Percentiles rank a stretch among this genome's conserved stretches.
These are phyloP conservation scores for Mortierella polycephala DNA, from an alignment of 371 early-diverging fungal genomes.

Conservation along the genomic window DNA sequence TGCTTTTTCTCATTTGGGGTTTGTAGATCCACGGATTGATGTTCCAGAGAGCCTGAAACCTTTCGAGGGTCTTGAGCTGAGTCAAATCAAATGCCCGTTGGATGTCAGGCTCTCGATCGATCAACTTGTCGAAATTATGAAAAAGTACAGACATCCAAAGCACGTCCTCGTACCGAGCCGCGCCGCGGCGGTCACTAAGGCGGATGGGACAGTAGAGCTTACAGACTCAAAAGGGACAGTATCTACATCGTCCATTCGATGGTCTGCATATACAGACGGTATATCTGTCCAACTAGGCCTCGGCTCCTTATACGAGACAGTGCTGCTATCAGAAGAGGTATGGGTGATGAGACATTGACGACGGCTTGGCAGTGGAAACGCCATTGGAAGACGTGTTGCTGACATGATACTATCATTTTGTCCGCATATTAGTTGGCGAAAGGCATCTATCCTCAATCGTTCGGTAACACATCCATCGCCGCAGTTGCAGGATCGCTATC, in stretches of 20 bases:
- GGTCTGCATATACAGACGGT: slow-evolving; percentile 43
- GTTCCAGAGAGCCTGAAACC: slow-evolving; percentile 36
- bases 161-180: slow-evolving; percentile 42
- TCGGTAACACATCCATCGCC: slow-evolving; percentile 41
- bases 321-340: slow-evolving; percentile 51
- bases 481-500: slow-evolving; percentile 49
- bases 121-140: slow-evolving; percentile 48
- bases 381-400: no score
- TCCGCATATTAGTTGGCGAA: slow-evolving; percentile 25
- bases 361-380: neutral
- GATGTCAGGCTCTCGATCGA: slow-evolving; percentile 48
- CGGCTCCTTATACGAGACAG: slow-evolving; percentile 46
- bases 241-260: slow-evolving; percentile 29
- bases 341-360: neutral
- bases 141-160: slow-evolving; percentile 33
- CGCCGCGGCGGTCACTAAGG: slow-evolving; percentile 12
- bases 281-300: slow-evolving; percentile 47
- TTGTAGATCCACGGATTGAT: slow-evolving; percentile 42
- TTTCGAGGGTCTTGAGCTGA: slow-evolving; percentile 32
- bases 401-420: neutral
- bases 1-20: neutral
- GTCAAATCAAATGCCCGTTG: slow-evolving; percentile 30
- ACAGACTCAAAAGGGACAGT: slow-evolving; percentile 30
- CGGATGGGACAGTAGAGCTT: slow-evolving; percentile 28
- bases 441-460: slow-evolving; percentile 44